Base-by-base conservation (phyloP, 768 basidiomycete genomes). In the Trametes villosa region DNA sequence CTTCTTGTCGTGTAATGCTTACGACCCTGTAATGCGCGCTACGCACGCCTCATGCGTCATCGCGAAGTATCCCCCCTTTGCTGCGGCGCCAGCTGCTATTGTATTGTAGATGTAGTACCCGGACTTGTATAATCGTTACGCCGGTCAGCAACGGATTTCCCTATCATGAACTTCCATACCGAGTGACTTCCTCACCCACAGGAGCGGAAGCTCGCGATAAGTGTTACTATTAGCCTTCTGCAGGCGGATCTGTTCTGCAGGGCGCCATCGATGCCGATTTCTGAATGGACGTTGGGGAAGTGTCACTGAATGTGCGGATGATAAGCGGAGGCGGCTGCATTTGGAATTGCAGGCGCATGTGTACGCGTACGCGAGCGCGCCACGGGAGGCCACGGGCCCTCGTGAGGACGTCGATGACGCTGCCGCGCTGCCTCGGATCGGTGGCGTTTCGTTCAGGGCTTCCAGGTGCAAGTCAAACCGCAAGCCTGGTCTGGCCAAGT, bases 21-120 rank as follows among this genome's bases (percentile, higher is more conserved):
- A 57, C 38, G 47, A 49, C 56, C 49, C 20, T 30, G 20, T 57
- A 49, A 57, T 41, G 55, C 56, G 31, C 40, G 47, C 29, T 26
- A 57, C 33, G 56, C 56, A 41, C 40, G 56, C 38, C 38, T 4
- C 29, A 44, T 42, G 41, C 41, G 27, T 41, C 27, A 40, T 26
- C n/a, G 40, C 36, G 55, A 46, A 56, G 27, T 57, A 57, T 55
- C 20, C 50, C 53, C 53, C 24, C 31, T 6, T 33, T 55, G 53
- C 48, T 24, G 29, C 40, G 27, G 20, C 22, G 13, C 9, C 33
- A 24, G 53, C 30, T 46, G 47, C 38, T 22, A 40, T 34, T 55
- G 60, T 61, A 61, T 33, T 49, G 41, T 61, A 61, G 53, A 55
- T 60, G 41, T 49, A 50, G 53, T 49, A 50, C 33, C 47, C 30